These are phyloP conservation scores for Skeletonema marinoi DNA, from an alignment of 108 stramenopile species.

Conservation along the genomic window DNA sequence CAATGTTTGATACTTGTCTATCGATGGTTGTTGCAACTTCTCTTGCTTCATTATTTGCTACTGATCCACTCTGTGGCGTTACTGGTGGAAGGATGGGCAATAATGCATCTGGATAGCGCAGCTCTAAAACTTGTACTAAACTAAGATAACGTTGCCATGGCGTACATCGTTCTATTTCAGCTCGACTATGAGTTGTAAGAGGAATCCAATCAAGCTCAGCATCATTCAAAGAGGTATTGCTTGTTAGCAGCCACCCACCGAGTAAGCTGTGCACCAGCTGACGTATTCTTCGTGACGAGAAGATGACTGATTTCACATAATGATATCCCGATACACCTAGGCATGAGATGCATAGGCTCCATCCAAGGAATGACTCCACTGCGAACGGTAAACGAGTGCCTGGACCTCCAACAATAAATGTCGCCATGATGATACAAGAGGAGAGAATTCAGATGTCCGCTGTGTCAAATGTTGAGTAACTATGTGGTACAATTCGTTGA, in stretches of 20 bases:
- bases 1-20: not conserved
- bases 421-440: slow-evolving; percentile 37
- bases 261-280: not conserved
- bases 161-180: slow-evolving; percentile 28
- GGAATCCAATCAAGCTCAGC: slow-evolving; percentile 37
- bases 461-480: slow-evolving; percentile 84
- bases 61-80: not conserved
- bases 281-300: slow-evolving; percentile 12
- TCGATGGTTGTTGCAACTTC: not conserved
- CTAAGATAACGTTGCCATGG: slow-evolving; percentile 40
- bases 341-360: slow-evolving; percentile 50
- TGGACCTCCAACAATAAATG: slow-evolving; percentile 46
- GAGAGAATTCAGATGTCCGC: slow-evolving; percentile 77
- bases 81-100: not conserved
- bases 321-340: slow-evolving; percentile 49
- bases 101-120: slow-evolving; percentile 26
- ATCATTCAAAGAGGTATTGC: not conserved
- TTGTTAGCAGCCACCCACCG: not conserved
- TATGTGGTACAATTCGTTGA: slow-evolving; percentile 87
- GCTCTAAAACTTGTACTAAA: slow-evolving; percentile 31
- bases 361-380: slow-evolving; percentile 43
- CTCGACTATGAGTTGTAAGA: slow-evolving; percentile 44
- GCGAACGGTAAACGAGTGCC: slow-evolving; percentile 32
- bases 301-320: slow-evolving; percentile 26
- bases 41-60: not conserved